Base-by-base conservation (phyloP, 306 rosid genomes). In the Luffa aegyptiaca region DNA sequence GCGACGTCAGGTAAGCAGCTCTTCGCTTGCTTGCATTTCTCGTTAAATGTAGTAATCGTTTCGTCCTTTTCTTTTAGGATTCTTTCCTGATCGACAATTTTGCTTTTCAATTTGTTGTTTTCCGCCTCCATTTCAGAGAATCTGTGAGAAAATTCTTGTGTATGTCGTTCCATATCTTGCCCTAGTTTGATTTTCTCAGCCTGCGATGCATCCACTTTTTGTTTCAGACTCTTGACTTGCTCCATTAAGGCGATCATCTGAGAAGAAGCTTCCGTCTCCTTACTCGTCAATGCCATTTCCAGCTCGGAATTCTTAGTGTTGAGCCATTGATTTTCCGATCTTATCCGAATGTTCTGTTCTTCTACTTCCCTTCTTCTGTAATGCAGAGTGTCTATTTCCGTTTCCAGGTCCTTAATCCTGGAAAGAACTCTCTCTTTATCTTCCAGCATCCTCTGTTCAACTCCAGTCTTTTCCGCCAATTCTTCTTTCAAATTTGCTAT, bases 151-250 rank as follows among this genome's bases (percentile, higher is more conserved):
- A 80, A 71, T 82, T 86, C 90, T 55, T 83, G 84, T 61, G 75
- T 79, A 16, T 45, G 80, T 80, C 57, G 75, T 75, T 89, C 89
- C 0, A 44, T 79, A 62, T 86, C 88, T 20, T 58, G 64, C 82
- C 89, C 91, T 64, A 87, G 44, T 84, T 81, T 84, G 65, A 6
- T 86, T 76, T 86, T 93, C 82, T 83, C 85, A 58, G 80, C 77
- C 42, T 81, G 63, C 80, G 81, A 68, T 6, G 82, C 80, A 77
- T 91, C 93, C 41, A 87, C 12, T 66, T 84, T 88, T 2, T 86
- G 79, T 64, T 85, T 86, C 83, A 86, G 66, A 20, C 4, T 41
- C 35, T 84, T 71, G 20, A 84, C 59, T 70, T 85, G 57, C 36
- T 81, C 83, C 35, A 83, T 78, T 41, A 87, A 78, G 8, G 57